Evolutionary conservation across 768 basidiomycete genomes (phyloP), one percentile per base, ranked within the genome.

Genomic region (Leccinum variicolor): DNA sequence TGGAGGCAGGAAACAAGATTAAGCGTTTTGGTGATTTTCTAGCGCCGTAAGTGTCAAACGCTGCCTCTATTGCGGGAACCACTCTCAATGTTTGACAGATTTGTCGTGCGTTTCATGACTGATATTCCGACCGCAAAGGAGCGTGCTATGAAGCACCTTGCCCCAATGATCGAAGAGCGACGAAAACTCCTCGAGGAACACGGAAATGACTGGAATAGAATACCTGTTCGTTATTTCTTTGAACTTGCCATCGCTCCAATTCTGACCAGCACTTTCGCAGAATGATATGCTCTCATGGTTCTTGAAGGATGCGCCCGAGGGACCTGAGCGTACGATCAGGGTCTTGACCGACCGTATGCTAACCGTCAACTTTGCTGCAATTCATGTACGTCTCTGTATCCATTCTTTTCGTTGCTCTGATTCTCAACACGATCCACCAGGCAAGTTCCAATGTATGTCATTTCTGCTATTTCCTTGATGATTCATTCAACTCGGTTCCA

Each of bases 361-460:
- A 11, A n/a, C 9, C 9, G 15, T 47, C 21, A 54, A 54, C 23
- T 54, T 54, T 21, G 31, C 53, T 10, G 43, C 43, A 6, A 31
- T 54, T 19, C 66, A 64, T 49, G 71, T 71, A 28, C 15, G 64
- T 53, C 33, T 36, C 10, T 11, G 6, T 13, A 3, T 25, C 2
- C 9, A 6, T 13, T n/a, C 17, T 14, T 4, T 53, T 13, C 2
- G 6, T 50, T 9, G 2, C 25, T 26, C 11, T 33, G 10, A 15
- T 14, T 2, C 6, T 50, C 11, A 10, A 14, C 6, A n/a, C 14
- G 19, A 6, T 33, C 6, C 19, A 13, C 10, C 29, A 50, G 49
- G 23, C 49, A 19, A 53, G 6, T 28, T 29, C 41, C 4, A 43
- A 15, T 6, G 52, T 53, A 15, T 29, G 19, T 14, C 3, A 13